Percentiles rank a stretch among this genome's conserved stretches.
Conservation (phyloP, 73 alveolate species). For the Urostyla sp. region DNA sequence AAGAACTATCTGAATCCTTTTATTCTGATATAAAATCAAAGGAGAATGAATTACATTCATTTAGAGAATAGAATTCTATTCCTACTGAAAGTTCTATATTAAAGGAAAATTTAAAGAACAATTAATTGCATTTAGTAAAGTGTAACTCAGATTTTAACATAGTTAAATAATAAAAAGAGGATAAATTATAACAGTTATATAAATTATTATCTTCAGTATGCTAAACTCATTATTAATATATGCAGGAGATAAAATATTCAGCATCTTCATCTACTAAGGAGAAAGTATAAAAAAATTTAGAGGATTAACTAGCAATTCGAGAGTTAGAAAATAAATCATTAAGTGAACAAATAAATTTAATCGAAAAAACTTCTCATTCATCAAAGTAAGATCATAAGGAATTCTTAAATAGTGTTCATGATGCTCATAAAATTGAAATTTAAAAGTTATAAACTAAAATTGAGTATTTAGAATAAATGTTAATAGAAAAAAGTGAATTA, state of each 20-base stretch:
- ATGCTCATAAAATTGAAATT: slow-evolving; percentile 7
- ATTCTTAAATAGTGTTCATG: slow-evolving; percentile 13
- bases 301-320: background rate
- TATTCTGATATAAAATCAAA: background rate
- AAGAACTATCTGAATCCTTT: slow-evolving; percentile 2
- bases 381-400: slow-evolving; percentile 13
- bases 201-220: slow-evolving; percentile 1
- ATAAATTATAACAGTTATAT: background rate
- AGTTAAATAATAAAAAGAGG: background rate
- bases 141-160: background rate
- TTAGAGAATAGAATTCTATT: too few species aligned
- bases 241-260: slow-evolving; percentile 7
- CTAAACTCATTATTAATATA: slow-evolving; percentile 22
- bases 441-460: slow-evolving; percentile 6
- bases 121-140: too few species aligned
- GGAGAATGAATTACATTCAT: background rate
- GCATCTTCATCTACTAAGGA: background rate
- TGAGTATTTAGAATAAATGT: background rate
- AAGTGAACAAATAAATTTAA: background rate
- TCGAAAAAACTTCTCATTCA: background rate
- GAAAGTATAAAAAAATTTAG: background rate
- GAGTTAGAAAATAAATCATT: background rate
- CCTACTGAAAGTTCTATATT: background rate
- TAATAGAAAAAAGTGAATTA: background rate
- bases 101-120: background rate